Base-by-base conservation (phyloP, 768 basidiomycete species). In the Suillus cothurnatus region DNA sequence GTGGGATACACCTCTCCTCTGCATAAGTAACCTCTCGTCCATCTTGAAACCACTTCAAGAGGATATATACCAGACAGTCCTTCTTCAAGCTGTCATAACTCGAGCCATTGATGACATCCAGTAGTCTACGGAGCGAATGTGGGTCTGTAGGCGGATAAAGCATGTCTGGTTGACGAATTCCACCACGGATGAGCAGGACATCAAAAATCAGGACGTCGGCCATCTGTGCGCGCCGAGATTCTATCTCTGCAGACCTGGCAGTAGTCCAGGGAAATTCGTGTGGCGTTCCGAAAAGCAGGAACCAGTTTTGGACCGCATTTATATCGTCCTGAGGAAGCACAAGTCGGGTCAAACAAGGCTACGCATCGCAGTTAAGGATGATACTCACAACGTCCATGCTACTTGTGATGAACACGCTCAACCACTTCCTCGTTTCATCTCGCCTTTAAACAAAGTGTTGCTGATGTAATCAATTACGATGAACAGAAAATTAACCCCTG, bases 31-130 rank as follows among this genome's bases (percentile, higher is more conserved):
- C 43, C 72, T 81, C 90, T 79, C 72, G 77, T 6, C 85, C 83
- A 72, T 93, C 90, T 70, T 84, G 81, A 65, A 90, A 86, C 89
- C 89, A 93, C 73, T 91, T 93, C 65, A 95, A 81, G 67, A 95
- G 78, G 72, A 88, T 94, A 77, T 93, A 95, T 1, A 93, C 78
- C 52, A 95, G 78, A 67, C 90, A 92, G 66, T 94, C 88, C 75
- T 88, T 88, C 82, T 94, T 94, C 62, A 94, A 81, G 38, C 78
- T 72, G 75, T 95, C 93, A 67, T 92, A 95, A 4, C 77, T 72
- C 1, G 87, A 90, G 32, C 77, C 68, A 50, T 84, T 81, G 67
- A 94, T 90, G 21, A 85, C 85, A 28, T 82, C 79, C 58, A 94
- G 77, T 5, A 94, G 80, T 14, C 78, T 79, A 56, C 81, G 72